Evolutionary conservation across 768 basidiomycete species (phyloP).

Genomic region (Phaffia australis): DNA sequence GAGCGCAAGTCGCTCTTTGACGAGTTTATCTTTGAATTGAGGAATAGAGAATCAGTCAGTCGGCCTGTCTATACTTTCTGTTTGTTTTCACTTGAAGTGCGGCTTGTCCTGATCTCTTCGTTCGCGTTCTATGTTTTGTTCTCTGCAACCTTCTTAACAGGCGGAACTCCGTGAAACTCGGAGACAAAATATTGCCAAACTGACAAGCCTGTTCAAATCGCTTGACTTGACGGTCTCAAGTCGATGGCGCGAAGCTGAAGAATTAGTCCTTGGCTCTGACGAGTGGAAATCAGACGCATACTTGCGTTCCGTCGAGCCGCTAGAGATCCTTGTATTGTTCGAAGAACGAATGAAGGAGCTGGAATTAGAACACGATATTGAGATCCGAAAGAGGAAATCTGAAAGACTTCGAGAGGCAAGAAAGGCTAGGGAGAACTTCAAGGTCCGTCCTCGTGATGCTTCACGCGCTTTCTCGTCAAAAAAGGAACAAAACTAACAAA

Average conservation of each 20-base stretch:
- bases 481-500: too few relatives aligned
- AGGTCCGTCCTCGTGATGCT: slow-evolving; percentile 42
- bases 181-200: slow-evolving; percentile 62
- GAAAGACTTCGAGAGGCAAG: slow-evolving; percentile 75
- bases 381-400: slow-evolving; percentile 63
- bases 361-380: slow-evolving; percentile 83
- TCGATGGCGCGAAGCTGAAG: slow-evolving; percentile 77
- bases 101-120: neutral
- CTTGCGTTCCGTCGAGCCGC: slow-evolving; percentile 67
- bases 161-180: slow-evolving; percentile 31
- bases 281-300: slow-evolving; percentile 69
- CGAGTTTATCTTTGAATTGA: slow-evolving; percentile 77
- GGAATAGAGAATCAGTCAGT: slow-evolving; percentile 65
- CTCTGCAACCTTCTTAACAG: slow-evolving; percentile 32
- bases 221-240: slow-evolving; percentile 87
- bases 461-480: neutral
- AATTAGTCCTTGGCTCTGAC: slow-evolving; percentile 60
- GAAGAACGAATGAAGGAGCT: slow-evolving; percentile 86
- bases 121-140: neutral
- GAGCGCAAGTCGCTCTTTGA: slow-evolving; percentile 83
- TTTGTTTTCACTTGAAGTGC: neutral
- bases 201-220: slow-evolving; percentile 72
- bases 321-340: slow-evolving; percentile 85
- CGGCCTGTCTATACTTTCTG: neutral
- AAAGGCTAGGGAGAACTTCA: slow-evolving; percentile 84